A percentile compares a stretch with the other conserved stretches of the same genome.
Evolutionary conservation across 2,329 filamentous ascomycete genomes (phyloP).

Genomic region (Seiridium cupressi): DNA sequence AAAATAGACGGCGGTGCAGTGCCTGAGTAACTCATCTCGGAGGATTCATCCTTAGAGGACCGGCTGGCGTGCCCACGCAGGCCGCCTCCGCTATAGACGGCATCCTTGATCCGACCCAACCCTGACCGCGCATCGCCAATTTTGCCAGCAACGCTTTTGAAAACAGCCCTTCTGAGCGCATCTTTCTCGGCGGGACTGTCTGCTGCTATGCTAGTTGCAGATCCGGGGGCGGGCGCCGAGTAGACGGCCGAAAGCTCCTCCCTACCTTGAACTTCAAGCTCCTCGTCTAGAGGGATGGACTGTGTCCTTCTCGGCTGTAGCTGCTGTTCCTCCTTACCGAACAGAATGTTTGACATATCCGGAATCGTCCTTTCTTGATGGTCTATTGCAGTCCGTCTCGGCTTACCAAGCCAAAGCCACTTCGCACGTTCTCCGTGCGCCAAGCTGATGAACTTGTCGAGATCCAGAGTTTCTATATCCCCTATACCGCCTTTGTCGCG

Average conservation of each 20-base stretch:
- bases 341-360: conserved; percentile 45
- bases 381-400: conserved; percentile 59
- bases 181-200: conserved; percentile 54
- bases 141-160: conserved; percentile 77
- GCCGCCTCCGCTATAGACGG: conserved; percentile 59
- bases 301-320: conserved; percentile 49
- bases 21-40: conserved; percentile 33
- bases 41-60: conserved; percentile 56
- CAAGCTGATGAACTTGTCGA: conserved; percentile 78
- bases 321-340: conserved; percentile 56
- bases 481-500: conserved; percentile 87
- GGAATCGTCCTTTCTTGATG: conserved; percentile 44
- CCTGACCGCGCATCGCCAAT: conserved; percentile 80
- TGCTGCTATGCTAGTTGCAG: conserved; percentile 42
- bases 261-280: conserved; percentile 39
- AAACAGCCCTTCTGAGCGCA: conserved; percentile 62
- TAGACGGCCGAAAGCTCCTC: conserved; percentile 46
- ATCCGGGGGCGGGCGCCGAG: conserved; percentile 40
- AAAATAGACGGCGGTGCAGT: conserved; percentile 34
- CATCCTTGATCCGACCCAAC: conserved; percentile 82
- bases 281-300: conserved; percentile 51
- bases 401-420: conserved; percentile 94
- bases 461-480: conserved; percentile 87
- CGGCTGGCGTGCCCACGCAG: conserved; percentile 52
- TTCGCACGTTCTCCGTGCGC: conserved; percentile 81